phyloP scores from a whole-genome alignment of 73 alveolate species.

The Blepharisma japonicum region DNA sequence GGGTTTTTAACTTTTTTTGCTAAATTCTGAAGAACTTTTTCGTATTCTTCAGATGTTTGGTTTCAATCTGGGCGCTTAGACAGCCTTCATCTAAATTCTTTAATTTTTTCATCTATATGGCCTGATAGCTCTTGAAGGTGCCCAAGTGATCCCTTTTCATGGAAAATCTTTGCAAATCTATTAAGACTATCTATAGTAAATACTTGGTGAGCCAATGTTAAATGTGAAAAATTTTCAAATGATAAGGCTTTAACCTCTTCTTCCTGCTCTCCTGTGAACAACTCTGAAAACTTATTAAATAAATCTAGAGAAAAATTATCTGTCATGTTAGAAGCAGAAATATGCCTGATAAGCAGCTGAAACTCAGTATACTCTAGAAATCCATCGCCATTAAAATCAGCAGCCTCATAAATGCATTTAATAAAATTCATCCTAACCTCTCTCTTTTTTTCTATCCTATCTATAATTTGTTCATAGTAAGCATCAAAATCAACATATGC shows the following conservation, averaged over 20 bases:
- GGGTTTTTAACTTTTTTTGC: not conserved
- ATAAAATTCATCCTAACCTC: not conserved
- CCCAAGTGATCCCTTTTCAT: not conserved
- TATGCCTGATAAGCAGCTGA: not conserved
- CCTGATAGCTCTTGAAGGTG: not conserved
- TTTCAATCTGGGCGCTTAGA: not conserved
- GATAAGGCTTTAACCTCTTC: constrained; percentile 3
- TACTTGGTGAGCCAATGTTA: not conserved
- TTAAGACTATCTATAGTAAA: not conserved
- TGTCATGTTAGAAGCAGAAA: not conserved
- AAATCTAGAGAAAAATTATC: not conserved
- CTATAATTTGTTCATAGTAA: not conserved
- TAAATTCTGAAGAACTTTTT: not conserved
- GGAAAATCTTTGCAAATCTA: not conserved
- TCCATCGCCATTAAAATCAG: constrained; percentile 13
- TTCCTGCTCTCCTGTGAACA: not conserved
- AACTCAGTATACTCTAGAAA: not conserved
- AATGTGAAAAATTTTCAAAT: constrained; percentile 24
- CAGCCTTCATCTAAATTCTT: constrained; percentile 20
- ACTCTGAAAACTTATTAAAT: not conserved
- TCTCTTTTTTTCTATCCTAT: not conserved
- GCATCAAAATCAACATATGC: not conserved
- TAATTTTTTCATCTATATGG: not conserved
- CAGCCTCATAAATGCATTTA: constrained; percentile 9
- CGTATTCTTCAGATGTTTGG: not conserved